A percentile compares a stretch with the other conserved stretches of the same genome.
These are phyloP conservation scores for Murraya koenigii DNA, from an alignment of 345 rosid species.

Conservation along the genomic window DNA sequence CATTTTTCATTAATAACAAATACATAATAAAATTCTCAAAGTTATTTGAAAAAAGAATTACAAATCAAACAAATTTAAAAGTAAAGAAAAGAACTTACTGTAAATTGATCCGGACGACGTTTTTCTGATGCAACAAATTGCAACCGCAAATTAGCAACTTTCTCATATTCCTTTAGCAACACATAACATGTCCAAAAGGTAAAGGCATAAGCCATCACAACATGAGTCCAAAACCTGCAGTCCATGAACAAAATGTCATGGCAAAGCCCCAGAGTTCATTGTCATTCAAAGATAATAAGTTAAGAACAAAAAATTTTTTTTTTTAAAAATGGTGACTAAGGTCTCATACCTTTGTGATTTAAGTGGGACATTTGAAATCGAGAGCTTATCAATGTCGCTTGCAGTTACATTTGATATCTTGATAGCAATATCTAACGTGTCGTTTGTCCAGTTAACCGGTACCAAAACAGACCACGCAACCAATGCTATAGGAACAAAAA, in stretches of 20 bases:
- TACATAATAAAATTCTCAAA: not conserved
- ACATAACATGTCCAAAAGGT: conserved; percentile 90
- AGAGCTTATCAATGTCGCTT: conserved; percentile 85
- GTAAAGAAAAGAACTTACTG: conserved; percentile 45
- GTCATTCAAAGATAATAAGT: not conserved
- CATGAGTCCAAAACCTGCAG: conserved; percentile 81
- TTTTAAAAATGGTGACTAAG: not conserved
- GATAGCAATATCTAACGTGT: conserved; percentile 34
- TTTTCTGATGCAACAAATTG: conserved; percentile 76
- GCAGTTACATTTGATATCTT: conserved; percentile 54
- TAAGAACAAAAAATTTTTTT: not conserved
- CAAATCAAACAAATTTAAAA: not conserved
- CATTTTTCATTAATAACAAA: not conserved
- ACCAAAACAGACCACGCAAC: conserved; percentile 79
- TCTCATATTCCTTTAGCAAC: conserved; percentile 75
- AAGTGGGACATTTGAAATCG: conserved; percentile 73
- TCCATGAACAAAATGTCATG: not conserved
- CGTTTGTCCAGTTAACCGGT: conserved; percentile 74
- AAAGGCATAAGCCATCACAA: conserved; percentile 76
- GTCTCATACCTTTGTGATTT: conserved; percentile 57
- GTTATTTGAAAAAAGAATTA: not conserved
- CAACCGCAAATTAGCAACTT: conserved; percentile 77
- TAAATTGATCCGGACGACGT: conserved; percentile 89
- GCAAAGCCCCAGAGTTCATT: not conserved
- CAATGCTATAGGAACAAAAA: conserved; percentile 71